Base-by-base conservation (phyloP, 805 yeast species). In the Candida khao-thaluensis region DNA sequence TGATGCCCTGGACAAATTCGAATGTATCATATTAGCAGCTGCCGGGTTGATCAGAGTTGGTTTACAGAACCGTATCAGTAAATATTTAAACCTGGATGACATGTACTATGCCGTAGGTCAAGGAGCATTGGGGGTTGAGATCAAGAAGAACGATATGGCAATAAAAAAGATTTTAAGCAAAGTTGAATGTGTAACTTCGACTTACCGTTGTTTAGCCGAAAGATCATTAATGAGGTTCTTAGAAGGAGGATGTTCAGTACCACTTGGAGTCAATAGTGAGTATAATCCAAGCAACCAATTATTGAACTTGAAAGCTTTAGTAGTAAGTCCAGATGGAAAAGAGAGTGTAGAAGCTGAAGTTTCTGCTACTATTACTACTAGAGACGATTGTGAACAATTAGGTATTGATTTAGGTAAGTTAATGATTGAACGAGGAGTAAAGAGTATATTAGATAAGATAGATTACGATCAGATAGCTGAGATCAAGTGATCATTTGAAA, bases 41-140 rank as follows among this genome's bases (percentile, higher is more conserved):
- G 98, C 99, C 1, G 99, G 99, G 2, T 72, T 93, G 42, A 67
- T 77, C 16, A 77, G 99, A 49, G 65, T 84, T 30, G 85, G 81
- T 9, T 65, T 90, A 37, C 79, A 76, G n/a, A 60, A 78, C 49
- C 72, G 97, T 59, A 88, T 93, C 56, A 81, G 96, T 5, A 71
- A 76, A 46, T 74, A 71, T 48, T 71, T 93, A 46, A 78, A 82
- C 40, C 72, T 80, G 4, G 84, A 86, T 23, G 85, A 82, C 40
- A 86, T 91, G 95, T 84, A 81, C 57, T 86, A 91, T 58, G 96
- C 99, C 1, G 96, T 93, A 32, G 99, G 99, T n/a, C 99, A 93
- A 67, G 99, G 99, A 47, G 98, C 98, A 0, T 64, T 93, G 31
- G 99, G 98, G 14, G 69, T 93, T 18, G 99, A 93, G 65, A 86